Evolutionary conservation across 2,329 filamentous ascomycete genomes (phyloP).

Genomic region (Simplicillium sp.): DNA sequence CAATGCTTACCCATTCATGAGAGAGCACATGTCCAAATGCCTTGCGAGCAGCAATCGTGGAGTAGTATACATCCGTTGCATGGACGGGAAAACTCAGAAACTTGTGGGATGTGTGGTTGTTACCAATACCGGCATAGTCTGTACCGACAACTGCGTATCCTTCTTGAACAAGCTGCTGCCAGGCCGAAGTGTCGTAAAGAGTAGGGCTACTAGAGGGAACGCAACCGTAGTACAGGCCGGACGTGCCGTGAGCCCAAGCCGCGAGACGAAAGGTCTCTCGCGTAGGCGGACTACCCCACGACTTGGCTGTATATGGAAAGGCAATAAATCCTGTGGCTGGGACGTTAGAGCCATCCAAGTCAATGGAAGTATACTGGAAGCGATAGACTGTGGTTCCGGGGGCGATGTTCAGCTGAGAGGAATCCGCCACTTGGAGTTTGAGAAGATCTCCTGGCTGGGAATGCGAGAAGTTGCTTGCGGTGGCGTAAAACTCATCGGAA

Average conservation of each 20-base stretch:
- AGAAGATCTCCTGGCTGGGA: conserved; percentile 10
- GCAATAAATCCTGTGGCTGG: conserved; percentile 10
- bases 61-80: conserved; percentile 9
- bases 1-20: conserved; percentile 7
- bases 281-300: not conserved
- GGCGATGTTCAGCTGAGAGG: conserved; percentile 3
- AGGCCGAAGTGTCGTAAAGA: conserved; percentile 9
- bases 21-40: conserved; percentile 4
- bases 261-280: conserved; percentile 1
- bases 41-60: conserved; percentile 6
- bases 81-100: conserved; percentile 8
- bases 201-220: conserved; percentile 8
- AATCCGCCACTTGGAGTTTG: conserved; percentile 9
- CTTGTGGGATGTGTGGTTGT: conserved; percentile 11
- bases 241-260: conserved; percentile 10
- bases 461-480: no score
- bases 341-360: conserved; percentile 7
- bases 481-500: no score
- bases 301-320: not conserved
- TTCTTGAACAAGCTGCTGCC: conserved; percentile 5
- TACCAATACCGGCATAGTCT: conserved; percentile 13
- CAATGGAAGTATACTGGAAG: conserved; percentile 11
- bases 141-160: conserved; percentile 12
- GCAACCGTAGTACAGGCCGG: conserved; percentile 8
- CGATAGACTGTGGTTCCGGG: conserved; percentile 8